phyloP scores from a whole-genome alignment of 1,139 yeast genomes.

The Hansenula lynferdii region DNA sequence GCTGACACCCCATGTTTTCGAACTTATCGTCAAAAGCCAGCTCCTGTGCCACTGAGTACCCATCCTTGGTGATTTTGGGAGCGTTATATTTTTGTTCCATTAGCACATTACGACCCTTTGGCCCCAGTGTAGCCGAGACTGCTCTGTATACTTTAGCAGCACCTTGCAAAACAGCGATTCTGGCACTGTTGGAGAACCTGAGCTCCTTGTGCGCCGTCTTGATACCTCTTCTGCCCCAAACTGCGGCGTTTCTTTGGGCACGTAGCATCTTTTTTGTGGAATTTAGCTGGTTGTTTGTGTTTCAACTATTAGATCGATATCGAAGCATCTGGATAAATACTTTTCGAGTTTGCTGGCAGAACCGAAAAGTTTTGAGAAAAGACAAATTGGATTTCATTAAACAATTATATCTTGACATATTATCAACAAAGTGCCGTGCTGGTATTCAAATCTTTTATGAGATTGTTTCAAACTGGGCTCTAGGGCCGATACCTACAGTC shows the following conservation, averaged over 20 bases:
- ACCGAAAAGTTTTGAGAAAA: background rate
- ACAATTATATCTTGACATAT: no score
- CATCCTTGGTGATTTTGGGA: constrained; percentile 24
- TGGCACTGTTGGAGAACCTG: constrained; percentile 19
- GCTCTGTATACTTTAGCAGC: constrained; percentile 21
- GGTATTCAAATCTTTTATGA: no score
- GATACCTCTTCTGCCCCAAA: constrained; percentile 6
- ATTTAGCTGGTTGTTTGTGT: background rate
- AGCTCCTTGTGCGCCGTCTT: constrained; percentile 21
- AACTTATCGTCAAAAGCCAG: constrained; percentile 13
- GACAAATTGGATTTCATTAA: no score
- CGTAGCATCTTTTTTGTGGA: background rate
- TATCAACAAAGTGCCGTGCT: no score
- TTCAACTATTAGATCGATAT: no score
- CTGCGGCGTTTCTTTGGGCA: background rate
- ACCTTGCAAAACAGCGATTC: constrained; percentile 20
- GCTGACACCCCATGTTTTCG: constrained; percentile 20
- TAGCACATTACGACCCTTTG: constrained; percentile 21
- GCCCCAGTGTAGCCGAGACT: constrained; percentile 22
- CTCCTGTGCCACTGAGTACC: constrained; percentile 21
- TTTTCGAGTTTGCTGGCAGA: background rate
- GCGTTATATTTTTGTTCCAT: constrained; percentile 22
- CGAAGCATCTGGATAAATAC: no score
- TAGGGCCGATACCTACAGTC: no score
- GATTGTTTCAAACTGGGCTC: no score